Evolutionary conservation across 345 rosid genomes (phyloP).

Genomic region (Litchi chinensis): DNA sequence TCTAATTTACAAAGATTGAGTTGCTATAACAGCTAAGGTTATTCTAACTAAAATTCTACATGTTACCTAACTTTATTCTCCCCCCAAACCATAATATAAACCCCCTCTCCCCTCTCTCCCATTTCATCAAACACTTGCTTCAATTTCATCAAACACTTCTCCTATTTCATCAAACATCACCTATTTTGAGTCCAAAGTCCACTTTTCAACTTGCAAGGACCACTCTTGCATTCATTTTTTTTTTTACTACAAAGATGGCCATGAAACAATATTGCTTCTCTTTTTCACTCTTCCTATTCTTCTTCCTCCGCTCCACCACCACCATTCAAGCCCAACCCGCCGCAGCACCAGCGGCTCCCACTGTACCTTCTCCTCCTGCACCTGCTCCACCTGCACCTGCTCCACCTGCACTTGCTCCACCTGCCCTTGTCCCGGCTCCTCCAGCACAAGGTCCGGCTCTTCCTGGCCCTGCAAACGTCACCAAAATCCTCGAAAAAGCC

Average conservation of each 20-base stretch:
- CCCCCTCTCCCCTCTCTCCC: background rate
- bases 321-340: conserved; percentile 34
- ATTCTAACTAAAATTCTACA: conserved; percentile 21
- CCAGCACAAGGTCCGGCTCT: conserved; percentile 11
- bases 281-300: conserved; percentile 23
- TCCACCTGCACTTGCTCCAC: background rate
- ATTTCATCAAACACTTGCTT: conserved; percentile 22
- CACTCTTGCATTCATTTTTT: too few relatives aligned
- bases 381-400: too few relatives aligned
- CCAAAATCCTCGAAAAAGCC: conserved; percentile 41
- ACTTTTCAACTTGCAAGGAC: too few relatives aligned
- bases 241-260: conserved; percentile 9
- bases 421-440: conserved; percentile 22
- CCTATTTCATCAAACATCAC: background rate
- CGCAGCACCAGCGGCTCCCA: conserved; percentile 32
- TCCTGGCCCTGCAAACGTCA: conserved; percentile 38
- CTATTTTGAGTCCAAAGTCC: too few relatives aligned
- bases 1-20: conserved; percentile 12
- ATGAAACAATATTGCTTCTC: conserved; percentile 5
- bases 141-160: background rate
- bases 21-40: conserved; percentile 26
- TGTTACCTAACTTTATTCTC: conserved; percentile 28
- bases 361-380: background rate
- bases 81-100: conserved; percentile 22
- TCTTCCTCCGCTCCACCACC: conserved; percentile 27